phyloP scores from a whole-genome alignment of 1,284 basidiomycete genomes.

The Papiliotrema flavescens region DNA sequence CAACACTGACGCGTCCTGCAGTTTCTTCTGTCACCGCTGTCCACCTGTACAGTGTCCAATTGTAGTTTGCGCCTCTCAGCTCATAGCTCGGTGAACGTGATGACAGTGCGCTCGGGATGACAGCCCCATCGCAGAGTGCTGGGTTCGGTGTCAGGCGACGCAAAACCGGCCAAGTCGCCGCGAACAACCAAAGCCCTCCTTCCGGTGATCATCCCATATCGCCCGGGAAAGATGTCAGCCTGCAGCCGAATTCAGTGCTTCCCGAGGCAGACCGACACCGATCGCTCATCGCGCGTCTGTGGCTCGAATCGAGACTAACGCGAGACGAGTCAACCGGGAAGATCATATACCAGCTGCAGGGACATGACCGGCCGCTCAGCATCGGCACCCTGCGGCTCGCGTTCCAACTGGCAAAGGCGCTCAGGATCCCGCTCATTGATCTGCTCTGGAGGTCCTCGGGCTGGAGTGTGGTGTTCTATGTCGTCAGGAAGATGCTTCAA shows the following conservation, averaged over 20 bases:
- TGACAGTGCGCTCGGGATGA: too few relatives aligned
- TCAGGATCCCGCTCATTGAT: conserved; percentile 10
- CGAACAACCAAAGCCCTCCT: too few relatives aligned
- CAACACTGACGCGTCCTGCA: too few relatives aligned
- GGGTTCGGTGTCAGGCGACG: too few relatives aligned
- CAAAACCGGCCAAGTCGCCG: too few relatives aligned
- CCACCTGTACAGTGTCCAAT: too few relatives aligned
- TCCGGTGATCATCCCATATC: too few relatives aligned
- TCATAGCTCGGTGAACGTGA: too few relatives aligned
- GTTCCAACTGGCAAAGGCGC: conserved; percentile 9
- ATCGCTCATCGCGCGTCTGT: conserved; percentile 4
- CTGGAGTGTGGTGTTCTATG: conserved; percentile 4
- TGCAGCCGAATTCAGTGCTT: background rate
- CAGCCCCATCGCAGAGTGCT: too few relatives aligned
- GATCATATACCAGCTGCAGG: conserved; percentile 6
- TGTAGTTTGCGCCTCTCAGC: too few relatives aligned
- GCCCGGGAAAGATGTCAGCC: too few relatives aligned
- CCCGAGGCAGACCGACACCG: background rate
- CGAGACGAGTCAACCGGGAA: background rate
- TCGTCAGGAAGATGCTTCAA: conserved; percentile 14
- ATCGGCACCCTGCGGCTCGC: conserved; percentile 16
- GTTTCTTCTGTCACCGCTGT: too few relatives aligned
- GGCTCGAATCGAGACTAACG: conserved; percentile 8
- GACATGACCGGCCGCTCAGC: conserved; percentile 17
- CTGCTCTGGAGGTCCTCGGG: conserved; percentile 7